Conservation (phyloP, 2,329 filamentous ascomycete genomes). For the Aspergillus cejpii region DNA sequence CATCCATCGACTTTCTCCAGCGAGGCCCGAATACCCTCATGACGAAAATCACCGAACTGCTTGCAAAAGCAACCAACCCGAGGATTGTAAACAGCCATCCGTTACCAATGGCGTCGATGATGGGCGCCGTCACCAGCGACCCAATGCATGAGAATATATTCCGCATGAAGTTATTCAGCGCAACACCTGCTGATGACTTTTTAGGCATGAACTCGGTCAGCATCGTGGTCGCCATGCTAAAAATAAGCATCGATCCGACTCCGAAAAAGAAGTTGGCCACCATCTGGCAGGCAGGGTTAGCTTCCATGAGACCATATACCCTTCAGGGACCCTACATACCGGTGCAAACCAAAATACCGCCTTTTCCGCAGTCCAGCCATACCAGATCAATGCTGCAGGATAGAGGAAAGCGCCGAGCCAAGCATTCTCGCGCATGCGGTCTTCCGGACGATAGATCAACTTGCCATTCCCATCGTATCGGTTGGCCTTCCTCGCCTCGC, state of each 20-base stretch:
- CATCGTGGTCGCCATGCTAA: slow-evolving; percentile 69
- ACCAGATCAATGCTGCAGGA: slow-evolving; percentile 64
- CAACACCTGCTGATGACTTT: slow-evolving; percentile 64
- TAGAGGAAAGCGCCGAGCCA: slow-evolving; percentile 68
- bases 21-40: slow-evolving; percentile 55
- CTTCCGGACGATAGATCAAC: slow-evolving; percentile 65
- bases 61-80: slow-evolving; percentile 51
- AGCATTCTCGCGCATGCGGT: slow-evolving; percentile 75
- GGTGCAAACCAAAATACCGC: slow-evolving; percentile 58
- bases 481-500: slow-evolving; percentile 63
- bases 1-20: slow-evolving; percentile 61
- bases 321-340: slow-evolving; percentile 18
- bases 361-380: slow-evolving; percentile 65
- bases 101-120: slow-evolving; percentile 63
- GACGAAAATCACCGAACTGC: slow-evolving; percentile 54
- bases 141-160: slow-evolving; percentile 73
- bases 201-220: slow-evolving; percentile 76
- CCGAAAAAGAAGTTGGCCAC: slow-evolving; percentile 70
- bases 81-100: slow-evolving; percentile 68
- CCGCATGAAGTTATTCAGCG: slow-evolving; percentile 72
- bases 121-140: slow-evolving; percentile 61
- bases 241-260: slow-evolving; percentile 70
- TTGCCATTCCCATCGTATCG: slow-evolving; percentile 61
- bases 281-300: slow-evolving; percentile 30
- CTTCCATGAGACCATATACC: not conserved